These are phyloP conservation scores for Carex parvula DNA, from an alignment of 176 grass and related monocot species.

Conservation along the genomic window DNA sequence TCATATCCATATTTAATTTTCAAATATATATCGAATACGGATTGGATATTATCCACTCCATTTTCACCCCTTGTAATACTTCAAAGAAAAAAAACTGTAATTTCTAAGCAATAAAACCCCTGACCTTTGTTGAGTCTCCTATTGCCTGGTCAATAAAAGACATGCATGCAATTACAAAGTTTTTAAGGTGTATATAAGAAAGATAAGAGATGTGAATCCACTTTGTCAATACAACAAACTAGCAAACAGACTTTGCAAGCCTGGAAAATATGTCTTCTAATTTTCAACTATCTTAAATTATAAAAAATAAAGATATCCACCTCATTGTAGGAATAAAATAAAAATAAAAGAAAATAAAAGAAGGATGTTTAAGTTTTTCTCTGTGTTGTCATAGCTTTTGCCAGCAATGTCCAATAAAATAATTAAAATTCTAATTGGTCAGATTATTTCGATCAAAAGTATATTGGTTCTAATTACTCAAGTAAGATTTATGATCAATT, in stretches of 20 bases:
- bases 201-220: neutral
- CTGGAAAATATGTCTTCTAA: conserved; percentile 23
- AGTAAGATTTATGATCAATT: neutral
- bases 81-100: neutral
- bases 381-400: conserved; percentile 12
- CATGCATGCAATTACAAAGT: neutral
- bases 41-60: no score
- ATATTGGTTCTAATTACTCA: neutral
- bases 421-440: neutral
- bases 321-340: neutral
- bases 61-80: no score
- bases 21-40: no score
- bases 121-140: neutral
- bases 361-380: conserved; percentile 13
- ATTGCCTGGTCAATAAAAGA: neutral
- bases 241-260: conserved; percentile 22
- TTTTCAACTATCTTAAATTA: conserved; percentile 5
- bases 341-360: neutral
- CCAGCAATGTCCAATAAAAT: neutral
- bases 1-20: no score
- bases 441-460: neutral
- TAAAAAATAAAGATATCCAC: conserved; percentile 7
- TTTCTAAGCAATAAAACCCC: neutral
- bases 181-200: neutral
- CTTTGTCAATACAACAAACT: conserved; percentile 21